phyloP scores from a whole-genome alignment of 2,329 filamentous ascomycete species.

The Ophiosphaerella korrae region DNA sequence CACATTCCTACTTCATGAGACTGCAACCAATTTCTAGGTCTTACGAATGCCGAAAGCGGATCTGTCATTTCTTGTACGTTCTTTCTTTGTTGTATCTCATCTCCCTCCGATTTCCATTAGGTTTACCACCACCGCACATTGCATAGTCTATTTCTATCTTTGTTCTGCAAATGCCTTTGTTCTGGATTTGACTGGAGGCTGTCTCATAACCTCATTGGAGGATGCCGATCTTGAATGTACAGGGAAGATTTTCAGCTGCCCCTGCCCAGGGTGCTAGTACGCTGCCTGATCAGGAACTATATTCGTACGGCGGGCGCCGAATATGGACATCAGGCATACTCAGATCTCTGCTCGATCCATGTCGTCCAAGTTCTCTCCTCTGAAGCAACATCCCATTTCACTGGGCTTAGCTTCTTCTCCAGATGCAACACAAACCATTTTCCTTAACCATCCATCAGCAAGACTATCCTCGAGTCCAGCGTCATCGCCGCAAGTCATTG shows the following conservation, averaged over 20 bases:
- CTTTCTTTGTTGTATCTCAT: conserved; percentile 33
- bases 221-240: not conserved
- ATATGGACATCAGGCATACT: conserved; percentile 8
- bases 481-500: conserved; percentile 35
- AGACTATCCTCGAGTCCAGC: conserved; percentile 36
- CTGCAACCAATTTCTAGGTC: conserved; percentile 9
- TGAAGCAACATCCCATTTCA: conserved; percentile 17
- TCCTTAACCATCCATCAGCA: conserved; percentile 31
- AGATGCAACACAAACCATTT: conserved; percentile 24
- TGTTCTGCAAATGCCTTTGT: conserved; percentile 12
- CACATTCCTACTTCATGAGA: conserved; percentile 11
- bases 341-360: not conserved
- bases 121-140: conserved; percentile 9
- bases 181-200: conserved; percentile 1
- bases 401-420: conserved; percentile 13
- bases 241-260: conserved; percentile 4
- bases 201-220: conserved; percentile 15
- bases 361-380: conserved; percentile 5
- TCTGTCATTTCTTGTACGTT: conserved; percentile 27
- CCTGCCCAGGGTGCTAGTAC: not conserved
- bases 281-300: not conserved
- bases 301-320: not conserved
- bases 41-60: conserved; percentile 18
- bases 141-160: conserved; percentile 13
- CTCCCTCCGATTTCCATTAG: conserved; percentile 15